phyloP scores from a whole-genome alignment of 2,329 filamentous ascomycete genomes.

The Diplodia intermedia region DNA sequence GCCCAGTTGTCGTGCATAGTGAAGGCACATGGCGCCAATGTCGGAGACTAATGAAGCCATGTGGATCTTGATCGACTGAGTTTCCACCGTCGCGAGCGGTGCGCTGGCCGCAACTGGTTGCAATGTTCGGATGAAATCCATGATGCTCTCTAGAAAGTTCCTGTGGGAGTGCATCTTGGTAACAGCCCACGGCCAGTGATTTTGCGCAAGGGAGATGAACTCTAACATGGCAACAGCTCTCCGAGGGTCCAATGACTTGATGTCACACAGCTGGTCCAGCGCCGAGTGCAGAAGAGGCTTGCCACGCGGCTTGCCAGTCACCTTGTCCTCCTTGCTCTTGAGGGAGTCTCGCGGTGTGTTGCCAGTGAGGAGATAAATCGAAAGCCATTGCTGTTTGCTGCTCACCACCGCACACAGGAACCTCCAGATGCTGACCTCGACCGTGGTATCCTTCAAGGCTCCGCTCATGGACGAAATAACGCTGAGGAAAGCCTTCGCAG shows the following conservation, averaged over 20 bases:
- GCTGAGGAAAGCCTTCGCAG: conserved; percentile 83
- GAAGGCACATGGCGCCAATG: conserved; percentile 88
- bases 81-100: conserved; percentile 36
- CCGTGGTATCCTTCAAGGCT: conserved; percentile 70
- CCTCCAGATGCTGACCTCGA: conserved; percentile 78
- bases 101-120: conserved; percentile 64
- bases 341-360: conserved; percentile 80
- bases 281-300: conserved; percentile 78
- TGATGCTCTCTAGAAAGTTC: conserved; percentile 74
- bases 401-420: conserved; percentile 86
- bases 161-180: conserved; percentile 77
- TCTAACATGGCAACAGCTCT: conserved; percentile 79
- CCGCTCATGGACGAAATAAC: conserved; percentile 78
- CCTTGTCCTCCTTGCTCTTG: conserved; percentile 54
- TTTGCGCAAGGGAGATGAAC: conserved; percentile 87
- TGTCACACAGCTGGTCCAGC: conserved; percentile 70
- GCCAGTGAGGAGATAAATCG: conserved; percentile 89
- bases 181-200: conserved; percentile 95
- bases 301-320: conserved; percentile 48
- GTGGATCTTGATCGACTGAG: conserved; percentile 51
- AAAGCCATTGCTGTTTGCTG: conserved; percentile 94
- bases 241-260: conserved; percentile 67
- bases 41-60: conserved; percentile 85
- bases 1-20: conserved; percentile 79
- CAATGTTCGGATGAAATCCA: conserved; percentile 70